Evolutionary conservation across 1,284 basidiomycete genomes (phyloP), one percentile per base, ranked within the genome.

Genomic region (Heterobasidion irregulare): DNA sequence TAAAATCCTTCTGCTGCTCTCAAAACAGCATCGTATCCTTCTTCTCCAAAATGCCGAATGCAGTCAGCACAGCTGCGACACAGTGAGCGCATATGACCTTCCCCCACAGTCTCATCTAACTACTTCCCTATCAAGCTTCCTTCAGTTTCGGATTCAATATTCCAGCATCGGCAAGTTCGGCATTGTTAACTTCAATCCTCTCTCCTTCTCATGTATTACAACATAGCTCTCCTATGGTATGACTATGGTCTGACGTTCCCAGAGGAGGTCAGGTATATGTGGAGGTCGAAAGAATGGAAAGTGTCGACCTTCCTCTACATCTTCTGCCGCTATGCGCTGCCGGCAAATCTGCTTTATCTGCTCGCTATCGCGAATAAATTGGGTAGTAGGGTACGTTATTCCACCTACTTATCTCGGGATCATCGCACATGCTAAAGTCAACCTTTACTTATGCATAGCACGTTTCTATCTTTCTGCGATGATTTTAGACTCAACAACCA

Each of bases 291-390:
- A 56, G 18, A 10, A 6, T 67, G 67, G 41, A 62, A 63, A 19
- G 33, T 67, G 0, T 69, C 68, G 1, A 70, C 70, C 8, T 19
- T 68, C 6, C 65, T 73, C 19, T 73, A 73, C 53, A 54, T 70
- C 38, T 61, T 64, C 47, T 71, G 67, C 55, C 69, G 71, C 13
- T 73, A 72, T 54, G 68, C 70, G 6, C 58, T 73, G 16, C 44
- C 64, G 16, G 68, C 65, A 8, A 72, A 72, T 54, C 56, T 71
- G 2, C 56, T 72, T 4, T 73, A 66, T 55, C 55, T 69, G 6
- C 57, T 73, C 5, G 65, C 64, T 7, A 63, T 69, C 12, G 52
- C 65, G 8, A 50, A 61, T 34, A 64, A 62, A 46, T 55, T 70
- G 12, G 53, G 59, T 26, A 46, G 57, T 51, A 57, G 57, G 64